These are phyloP conservation scores for Heimioporus sp. DNA, from an alignment of 768 basidiomycete species.

Conservation along the genomic window DNA sequence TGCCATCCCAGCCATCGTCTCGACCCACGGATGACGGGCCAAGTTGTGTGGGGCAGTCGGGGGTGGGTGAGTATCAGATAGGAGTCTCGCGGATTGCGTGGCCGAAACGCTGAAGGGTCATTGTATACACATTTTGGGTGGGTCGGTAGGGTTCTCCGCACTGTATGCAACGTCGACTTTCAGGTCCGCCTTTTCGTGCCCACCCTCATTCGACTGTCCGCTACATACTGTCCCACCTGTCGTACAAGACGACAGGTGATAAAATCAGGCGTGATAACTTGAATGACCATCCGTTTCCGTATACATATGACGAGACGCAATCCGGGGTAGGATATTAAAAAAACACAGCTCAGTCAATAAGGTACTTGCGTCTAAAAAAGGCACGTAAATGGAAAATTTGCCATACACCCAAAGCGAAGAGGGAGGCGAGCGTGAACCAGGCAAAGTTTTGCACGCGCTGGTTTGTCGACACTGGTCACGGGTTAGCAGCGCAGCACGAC, in stretches of 20 bases:
- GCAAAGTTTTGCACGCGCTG: conserved; percentile 89
- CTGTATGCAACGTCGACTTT: too few species aligned
- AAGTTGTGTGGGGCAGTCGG: conserved; percentile 5
- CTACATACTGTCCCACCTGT: too few species aligned
- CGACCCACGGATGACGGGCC: background rate
- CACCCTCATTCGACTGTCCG: too few species aligned
- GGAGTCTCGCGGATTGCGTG: conserved; percentile 42
- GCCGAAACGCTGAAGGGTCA: conserved; percentile 5
- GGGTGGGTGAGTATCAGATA: conserved; percentile 41
- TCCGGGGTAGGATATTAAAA: conserved; percentile 2
- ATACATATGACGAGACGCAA: background rate
- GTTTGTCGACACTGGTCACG: conserved; percentile 79
- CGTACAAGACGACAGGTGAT: too few species aligned
- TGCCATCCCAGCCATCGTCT: conserved; percentile 35
- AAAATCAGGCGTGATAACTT: background rate
- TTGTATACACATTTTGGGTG: too few species aligned
- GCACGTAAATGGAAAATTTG: conserved; percentile 92
- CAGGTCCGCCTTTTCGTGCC: too few species aligned
- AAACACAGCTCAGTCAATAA: conserved; percentile 63
- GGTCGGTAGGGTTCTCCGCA: too few species aligned
- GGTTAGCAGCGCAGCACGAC: background rate
- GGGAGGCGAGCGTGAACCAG: conserved; percentile 78
- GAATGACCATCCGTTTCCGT: background rate
- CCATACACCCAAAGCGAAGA: conserved; percentile 85
- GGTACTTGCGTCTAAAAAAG: conserved; percentile 95